Base-by-base conservation (phyloP, 768 basidiomycete species). In the Paxillus rubicundulus region DNA sequence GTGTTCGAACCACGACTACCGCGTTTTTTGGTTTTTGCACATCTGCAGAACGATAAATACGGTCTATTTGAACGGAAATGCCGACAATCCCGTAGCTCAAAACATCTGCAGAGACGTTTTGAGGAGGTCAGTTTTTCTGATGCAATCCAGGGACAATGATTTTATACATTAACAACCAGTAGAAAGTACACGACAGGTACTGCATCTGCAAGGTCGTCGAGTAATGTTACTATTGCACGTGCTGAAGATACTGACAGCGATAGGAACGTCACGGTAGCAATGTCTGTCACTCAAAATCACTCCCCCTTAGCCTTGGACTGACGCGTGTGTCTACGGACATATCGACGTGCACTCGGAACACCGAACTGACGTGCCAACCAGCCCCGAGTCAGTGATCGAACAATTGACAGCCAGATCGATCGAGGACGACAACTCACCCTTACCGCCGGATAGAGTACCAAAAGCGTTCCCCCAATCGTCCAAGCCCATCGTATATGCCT, bases 401-500 rank as follows among this genome's bases (percentile, higher is more conserved):
- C n/a, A 4, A 36, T 12, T 24, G 4, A 40, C 47, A 45, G 32
- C 20, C 53, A 30, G 44, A 40, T 50, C 28, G 2, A 14, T 33
- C 8, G 27, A 38, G 10, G 45, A 47, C 38, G 33, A 45, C 30
- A 14, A 67, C 82, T 65, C 61, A 89, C 89, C 78, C 81, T 77
- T 12, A 85, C 65, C 13, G 21, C 70, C 14, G 90, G 88, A 75
- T 92, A 92, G 47, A 87, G 63, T 16, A 86, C 72, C 54, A 92
- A 71, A 42, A 87, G 62, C n/a, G 64, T 63, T 18, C 71, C 78
- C 24, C 82, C 87, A 12, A 82, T 59, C n/a, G 70, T 64, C 86
- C 87, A 89, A 10, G 83, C 84, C 76, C 77, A 77, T 70, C 79
- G 82, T 54, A 92, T 86, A 48, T 61, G 55, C 46, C 59, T 57